phyloP scores from a whole-genome alignment of 2,329 filamentous ascomycete genomes.

The Geosmithia putterillii region DNA sequence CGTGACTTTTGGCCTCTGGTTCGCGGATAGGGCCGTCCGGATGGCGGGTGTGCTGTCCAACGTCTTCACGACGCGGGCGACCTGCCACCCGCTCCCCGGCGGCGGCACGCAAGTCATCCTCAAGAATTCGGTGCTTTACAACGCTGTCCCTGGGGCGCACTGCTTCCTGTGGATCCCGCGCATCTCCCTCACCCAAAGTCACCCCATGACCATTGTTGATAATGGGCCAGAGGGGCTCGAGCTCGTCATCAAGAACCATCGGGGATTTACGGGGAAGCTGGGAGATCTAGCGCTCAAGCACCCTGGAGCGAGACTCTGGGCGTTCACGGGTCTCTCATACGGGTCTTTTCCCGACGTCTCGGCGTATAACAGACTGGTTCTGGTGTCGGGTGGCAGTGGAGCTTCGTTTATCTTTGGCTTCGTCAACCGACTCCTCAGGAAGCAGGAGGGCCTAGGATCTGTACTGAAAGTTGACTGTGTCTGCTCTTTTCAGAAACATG shows the following conservation, averaged over 20 bases:
- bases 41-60: not conserved
- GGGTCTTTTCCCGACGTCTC: constrained; percentile 34
- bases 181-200: constrained; percentile 36
- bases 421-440: not conserved
- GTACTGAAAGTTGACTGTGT: not conserved
- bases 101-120: constrained; percentile 31
- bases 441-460: not conserved
- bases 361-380: constrained; percentile 9
- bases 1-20: constrained; percentile 26
- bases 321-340: constrained; percentile 41
- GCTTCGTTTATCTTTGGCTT: constrained; percentile 11
- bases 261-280: constrained; percentile 39
- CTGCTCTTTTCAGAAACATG: not conserved
- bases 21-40: constrained; percentile 28
- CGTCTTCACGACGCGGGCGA: constrained; percentile 11
- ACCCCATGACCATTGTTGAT: constrained; percentile 42
- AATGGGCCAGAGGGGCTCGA: constrained; percentile 26
- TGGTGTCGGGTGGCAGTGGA: constrained; percentile 12
- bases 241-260: constrained; percentile 20
- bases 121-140: constrained; percentile 21
- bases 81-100: constrained; percentile 27
- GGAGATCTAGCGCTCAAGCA: constrained; percentile 29
- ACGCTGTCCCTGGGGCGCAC: constrained; percentile 20
- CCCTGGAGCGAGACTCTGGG: constrained; percentile 26
- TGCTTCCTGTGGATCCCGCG: constrained; percentile 43